These are phyloP conservation scores for Blastomyces gilchristii DNA, from an alignment of 2,329 filamentous ascomycete species.

Conservation along the genomic window DNA sequence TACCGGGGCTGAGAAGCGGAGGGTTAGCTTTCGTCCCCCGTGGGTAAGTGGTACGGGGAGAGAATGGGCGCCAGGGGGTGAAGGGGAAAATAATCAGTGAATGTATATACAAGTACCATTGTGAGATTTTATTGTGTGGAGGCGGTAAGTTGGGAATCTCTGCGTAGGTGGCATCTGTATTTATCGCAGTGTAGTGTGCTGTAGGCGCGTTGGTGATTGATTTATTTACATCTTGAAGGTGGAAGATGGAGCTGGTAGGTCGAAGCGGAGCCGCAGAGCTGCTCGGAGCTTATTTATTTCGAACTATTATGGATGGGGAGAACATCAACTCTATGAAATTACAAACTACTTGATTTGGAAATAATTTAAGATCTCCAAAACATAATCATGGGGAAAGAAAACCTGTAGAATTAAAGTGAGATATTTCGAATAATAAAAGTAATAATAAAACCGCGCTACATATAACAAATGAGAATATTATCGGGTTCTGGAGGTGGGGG, in stretches of 20 bases:
- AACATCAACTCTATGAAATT: neutral
- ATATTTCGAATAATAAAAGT: constrained; percentile 11
- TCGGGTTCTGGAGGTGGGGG: constrained; percentile 23
- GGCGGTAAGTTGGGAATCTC: constrained; percentile 29
- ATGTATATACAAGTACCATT: constrained; percentile 25
- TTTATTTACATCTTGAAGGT: neutral
- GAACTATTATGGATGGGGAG: no score
- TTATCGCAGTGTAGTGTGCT: neutral
- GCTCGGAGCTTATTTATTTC: neutral
- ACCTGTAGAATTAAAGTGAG: constrained; percentile 22
- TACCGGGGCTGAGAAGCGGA: constrained; percentile 47
- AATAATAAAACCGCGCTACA: constrained; percentile 28
- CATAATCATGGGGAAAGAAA: constrained; percentile 7
- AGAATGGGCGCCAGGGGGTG: neutral
- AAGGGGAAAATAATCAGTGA: neutral
- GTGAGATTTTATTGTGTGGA: constrained; percentile 38
- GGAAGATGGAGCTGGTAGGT: neutral
- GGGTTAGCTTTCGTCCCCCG: neutral
- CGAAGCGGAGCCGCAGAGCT: neutral
- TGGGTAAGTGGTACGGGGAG: neutral
- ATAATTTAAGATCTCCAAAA: neutral
- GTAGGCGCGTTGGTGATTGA: neutral
- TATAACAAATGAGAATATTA: constrained; percentile 34
- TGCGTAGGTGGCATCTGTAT: constrained; percentile 15
- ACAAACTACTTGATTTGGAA: neutral